phyloP scores from a whole-genome alignment of 176 grass and related monocot genomes.

The Microstegium vimineum region DNA sequence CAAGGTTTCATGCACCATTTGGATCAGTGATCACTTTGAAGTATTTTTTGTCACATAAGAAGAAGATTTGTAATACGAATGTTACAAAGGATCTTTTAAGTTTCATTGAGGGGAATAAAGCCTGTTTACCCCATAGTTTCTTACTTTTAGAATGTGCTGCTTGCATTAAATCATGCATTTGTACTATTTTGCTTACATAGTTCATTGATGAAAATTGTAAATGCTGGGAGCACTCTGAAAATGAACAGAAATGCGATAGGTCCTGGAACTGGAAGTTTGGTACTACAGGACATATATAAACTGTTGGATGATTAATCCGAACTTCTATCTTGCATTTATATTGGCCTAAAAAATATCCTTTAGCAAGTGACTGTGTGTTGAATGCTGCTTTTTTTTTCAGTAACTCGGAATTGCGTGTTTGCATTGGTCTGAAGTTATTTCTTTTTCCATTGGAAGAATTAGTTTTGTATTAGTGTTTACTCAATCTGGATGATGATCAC shows the following conservation, averaged over 20 bases:
- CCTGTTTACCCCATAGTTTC: neutral
- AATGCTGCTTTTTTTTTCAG: neutral
- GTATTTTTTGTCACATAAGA: neutral
- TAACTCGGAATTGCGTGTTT: neutral
- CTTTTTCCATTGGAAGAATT: neutral
- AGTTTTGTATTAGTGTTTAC: neutral
- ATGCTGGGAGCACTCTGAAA: constrained; percentile 2
- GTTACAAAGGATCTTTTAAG: neutral
- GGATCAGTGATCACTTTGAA: neutral
- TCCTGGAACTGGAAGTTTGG: constrained; percentile 2
- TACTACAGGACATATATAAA: neutral
- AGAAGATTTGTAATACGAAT: neutral
- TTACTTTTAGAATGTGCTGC: neutral
- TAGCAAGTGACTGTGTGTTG: neutral
- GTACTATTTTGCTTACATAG: neutral
- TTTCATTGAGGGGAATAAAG: neutral
- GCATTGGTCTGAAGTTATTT: constrained; percentile 12
- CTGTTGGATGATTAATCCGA: neutral
- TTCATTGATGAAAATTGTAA: constrained; percentile 7
- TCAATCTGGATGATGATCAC: neutral
- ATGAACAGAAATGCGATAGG: neutral
- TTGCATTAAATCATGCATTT: neutral
- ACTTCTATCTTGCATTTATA: constrained; percentile 17
- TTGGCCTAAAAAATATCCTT: neutral
- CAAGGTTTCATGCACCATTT: neutral